These are phyloP conservation scores for Alternaria viburni DNA, from an alignment of 2,329 filamentous ascomycete genomes.

Conservation along the genomic window DNA sequence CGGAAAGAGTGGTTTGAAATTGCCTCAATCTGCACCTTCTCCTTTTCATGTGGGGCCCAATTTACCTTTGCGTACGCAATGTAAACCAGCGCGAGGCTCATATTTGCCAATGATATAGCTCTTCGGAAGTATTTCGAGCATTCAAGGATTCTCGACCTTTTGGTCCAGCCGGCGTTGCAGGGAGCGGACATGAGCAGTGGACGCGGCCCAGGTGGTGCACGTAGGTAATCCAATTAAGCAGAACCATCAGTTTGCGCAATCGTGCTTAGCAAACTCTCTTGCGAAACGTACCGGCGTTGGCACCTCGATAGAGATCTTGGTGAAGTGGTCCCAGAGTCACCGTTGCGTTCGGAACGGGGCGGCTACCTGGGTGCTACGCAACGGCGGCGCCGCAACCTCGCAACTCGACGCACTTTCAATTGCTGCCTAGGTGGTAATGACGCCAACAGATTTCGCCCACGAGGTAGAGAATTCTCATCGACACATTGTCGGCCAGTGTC, in stretches of 20 bases:
- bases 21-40: background rate
- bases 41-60: background rate
- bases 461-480: background rate
- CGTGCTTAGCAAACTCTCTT: background rate
- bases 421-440: background rate
- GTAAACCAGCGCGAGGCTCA: background rate
- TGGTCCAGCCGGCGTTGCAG: background rate
- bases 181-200: conserved; percentile 11
- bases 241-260: background rate
- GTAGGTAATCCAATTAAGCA: background rate
- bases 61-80: background rate
- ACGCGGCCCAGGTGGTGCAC: background rate
- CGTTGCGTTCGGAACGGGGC: background rate
- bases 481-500: background rate
- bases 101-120: background rate
- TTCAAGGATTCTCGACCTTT: background rate
- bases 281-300: conserved; percentile 2
- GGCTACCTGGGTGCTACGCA: background rate
- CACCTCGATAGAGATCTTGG: background rate
- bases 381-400: background rate
- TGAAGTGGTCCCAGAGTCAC: background rate
- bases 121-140: background rate
- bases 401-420: background rate
- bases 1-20: background rate
- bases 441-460: background rate